These are phyloP conservation scores for Agrocybe pediades DNA, from an alignment of 768 basidiomycete genomes.

Conservation along the genomic window DNA sequence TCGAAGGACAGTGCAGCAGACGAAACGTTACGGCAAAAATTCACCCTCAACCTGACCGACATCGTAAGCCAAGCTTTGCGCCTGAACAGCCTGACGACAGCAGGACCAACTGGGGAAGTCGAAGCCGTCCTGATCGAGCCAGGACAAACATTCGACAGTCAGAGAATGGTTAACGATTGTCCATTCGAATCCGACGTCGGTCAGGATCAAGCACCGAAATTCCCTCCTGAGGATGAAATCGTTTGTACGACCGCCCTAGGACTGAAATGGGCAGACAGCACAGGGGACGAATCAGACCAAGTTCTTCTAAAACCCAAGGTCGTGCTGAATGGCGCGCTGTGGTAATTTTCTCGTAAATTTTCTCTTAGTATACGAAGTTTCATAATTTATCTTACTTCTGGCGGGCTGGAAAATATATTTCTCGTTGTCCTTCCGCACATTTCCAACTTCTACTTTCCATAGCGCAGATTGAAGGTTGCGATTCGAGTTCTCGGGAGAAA, in stretches of 20 bases:
- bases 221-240: slow-evolving; percentile 23
- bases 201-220: slow-evolving; percentile 9
- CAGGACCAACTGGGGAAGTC: slow-evolving; percentile 25
- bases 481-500: not conserved
- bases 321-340: slow-evolving; percentile 24
- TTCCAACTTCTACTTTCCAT: not conserved
- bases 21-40: slow-evolving; percentile 13
- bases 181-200: slow-evolving; percentile 11
- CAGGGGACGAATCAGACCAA: slow-evolving; percentile 12
- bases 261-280: slow-evolving; percentile 20
- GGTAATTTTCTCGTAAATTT: slow-evolving; percentile 8
- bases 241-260: slow-evolving; percentile 35
- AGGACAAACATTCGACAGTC: slow-evolving; percentile 26
- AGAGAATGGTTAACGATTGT: slow-evolving; percentile 31
- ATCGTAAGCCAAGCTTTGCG: slow-evolving; percentile 32
- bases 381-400: not conserved
- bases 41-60: slow-evolving; percentile 21
- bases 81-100: slow-evolving; percentile 29
- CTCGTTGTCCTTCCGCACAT: not conserved
- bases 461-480: not conserved
- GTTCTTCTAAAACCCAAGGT: slow-evolving; percentile 31
- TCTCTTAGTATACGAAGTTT: slow-evolving; percentile 2
- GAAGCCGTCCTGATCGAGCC: slow-evolving; percentile 27
- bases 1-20: slow-evolving; percentile 17
- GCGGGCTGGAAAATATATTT: not conserved